A percentile compares a stretch with the other conserved stretches of the same genome.
These are phyloP conservation scores for Zoysia pacifica DNA, from an alignment of 176 grass and related monocot genomes.

Conservation along the genomic window DNA sequence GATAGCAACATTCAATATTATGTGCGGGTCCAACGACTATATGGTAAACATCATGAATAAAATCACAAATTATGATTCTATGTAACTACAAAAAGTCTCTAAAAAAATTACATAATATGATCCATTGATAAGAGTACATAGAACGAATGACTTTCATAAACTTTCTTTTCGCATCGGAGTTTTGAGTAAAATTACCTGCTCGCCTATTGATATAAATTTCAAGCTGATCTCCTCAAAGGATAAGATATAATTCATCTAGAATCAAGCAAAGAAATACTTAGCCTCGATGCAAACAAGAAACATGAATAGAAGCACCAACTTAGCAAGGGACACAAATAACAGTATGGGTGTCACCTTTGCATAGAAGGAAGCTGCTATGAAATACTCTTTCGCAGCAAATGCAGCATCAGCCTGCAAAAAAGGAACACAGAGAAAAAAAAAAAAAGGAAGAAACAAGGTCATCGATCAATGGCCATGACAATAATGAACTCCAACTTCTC, in stretches of 20 bases:
- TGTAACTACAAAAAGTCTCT: constrained; percentile 18
- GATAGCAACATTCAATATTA: constrained; percentile 10
- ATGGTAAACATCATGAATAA: constrained; percentile 7
- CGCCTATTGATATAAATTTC: constrained; percentile 83
- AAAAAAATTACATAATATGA: not conserved
- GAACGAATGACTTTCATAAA: constrained; percentile 29
- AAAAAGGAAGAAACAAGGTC: not conserved
- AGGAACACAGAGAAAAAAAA: too few species aligned
- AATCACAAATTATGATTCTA: constrained; percentile 30
- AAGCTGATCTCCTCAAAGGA: constrained; percentile 98
- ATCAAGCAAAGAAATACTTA: constrained; percentile 32
- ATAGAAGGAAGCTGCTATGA: constrained; percentile 92
- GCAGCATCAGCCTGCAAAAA: constrained; percentile 83
- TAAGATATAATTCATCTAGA: constrained; percentile 86
- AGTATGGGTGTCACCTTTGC: constrained; percentile 67
- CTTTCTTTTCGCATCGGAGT: constrained; percentile 30
- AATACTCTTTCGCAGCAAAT: constrained; percentile 82
- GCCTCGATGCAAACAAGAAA: constrained; percentile 21
- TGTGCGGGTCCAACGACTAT: not conserved
- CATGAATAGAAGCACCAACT: constrained; percentile 15
- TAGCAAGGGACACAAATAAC: constrained; percentile 18
- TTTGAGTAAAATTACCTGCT: constrained; percentile 70
- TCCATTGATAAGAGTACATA: constrained; percentile 18
- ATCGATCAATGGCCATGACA: constrained; percentile 29
- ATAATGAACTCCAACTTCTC: constrained; percentile 24